Evolutionary conservation across 31 red algal species (phyloP), one percentile per base, ranked within the genome.

Genomic region (Odonthalia washingtoniensis): DNA sequence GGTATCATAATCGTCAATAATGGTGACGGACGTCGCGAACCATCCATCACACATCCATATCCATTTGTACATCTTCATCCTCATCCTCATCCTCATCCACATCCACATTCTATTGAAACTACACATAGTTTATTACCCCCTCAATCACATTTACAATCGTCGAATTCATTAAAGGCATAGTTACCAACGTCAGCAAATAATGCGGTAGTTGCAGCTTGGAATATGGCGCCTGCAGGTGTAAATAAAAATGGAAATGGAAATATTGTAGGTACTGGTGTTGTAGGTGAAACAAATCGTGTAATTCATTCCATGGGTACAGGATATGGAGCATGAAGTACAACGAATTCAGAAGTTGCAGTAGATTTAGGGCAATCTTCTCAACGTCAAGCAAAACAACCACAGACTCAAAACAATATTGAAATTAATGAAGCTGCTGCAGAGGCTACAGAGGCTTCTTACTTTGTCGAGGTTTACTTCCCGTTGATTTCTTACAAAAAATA

Each of bases 401-500:
- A 83, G 9, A 72, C 60, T 26, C 77, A 61, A 40, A 74, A 72
- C 3, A 44, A 74, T 6, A 33, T 33, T 32, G 39, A 66, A 39
- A 39, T 44, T 52, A 63, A 31, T 38, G 65, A 6, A 3, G 69
- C 68, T 9, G 65, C 82, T 30, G 77, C 75, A 63, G 87, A 67
- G 44, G 87, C 87, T 5, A 69, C 78, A 1, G 78, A 83, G 40
- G 87, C 78, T 9, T 65, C 39, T 33, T 53, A 43, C 40, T 70
- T 90, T 17, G 87, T 67, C 49, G 65, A 67, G 44, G 87, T 77
- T 1, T 40, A 52, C 2, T n/a, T 90, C 0, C 74, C 67, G 3
- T 27, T 34, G 28, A 74, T 3, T 44, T 60, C 64, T 16, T 45
- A 68, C 16, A 26, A 83, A 70, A 69, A 49, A 30, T 3, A 43